A percentile compares a stretch with the other conserved stretches of the same genome.
These are phyloP conservation scores for Ilyonectria mors-panacis DNA, from an alignment of 2,329 filamentous ascomycete genomes.

Conservation along the genomic window DNA sequence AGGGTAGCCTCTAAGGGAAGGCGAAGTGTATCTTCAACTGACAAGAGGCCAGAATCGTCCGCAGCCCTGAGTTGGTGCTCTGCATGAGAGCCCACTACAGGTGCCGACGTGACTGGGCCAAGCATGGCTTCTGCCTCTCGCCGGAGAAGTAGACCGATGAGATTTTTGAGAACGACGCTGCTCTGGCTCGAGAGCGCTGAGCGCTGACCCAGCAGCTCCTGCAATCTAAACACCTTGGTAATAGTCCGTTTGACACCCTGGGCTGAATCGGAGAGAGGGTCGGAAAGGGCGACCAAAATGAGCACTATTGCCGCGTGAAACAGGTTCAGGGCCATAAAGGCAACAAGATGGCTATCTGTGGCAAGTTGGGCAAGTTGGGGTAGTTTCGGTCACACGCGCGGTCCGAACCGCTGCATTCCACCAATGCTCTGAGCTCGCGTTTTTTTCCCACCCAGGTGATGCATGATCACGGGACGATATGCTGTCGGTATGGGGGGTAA, in stretches of 20 bases:
- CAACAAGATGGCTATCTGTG: conserved; percentile 59
- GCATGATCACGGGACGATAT: not conserved
- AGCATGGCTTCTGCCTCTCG: conserved; percentile 17
- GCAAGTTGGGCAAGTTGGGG: conserved; percentile 54
- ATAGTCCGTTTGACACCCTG: conserved; percentile 60
- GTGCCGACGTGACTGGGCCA: not conserved
- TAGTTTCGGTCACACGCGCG: conserved; percentile 52
- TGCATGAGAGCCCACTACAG: not conserved
- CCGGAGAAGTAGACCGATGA: conserved; percentile 5
- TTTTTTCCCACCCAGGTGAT: not conserved
- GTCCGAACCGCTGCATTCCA: conserved; percentile 57
- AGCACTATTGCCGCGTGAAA: conserved; percentile 62
- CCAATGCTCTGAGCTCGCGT: conserved; percentile 49
- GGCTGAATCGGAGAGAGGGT: conserved; percentile 58
- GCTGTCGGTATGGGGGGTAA: not conserved
- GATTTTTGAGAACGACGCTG: conserved; percentile 16
- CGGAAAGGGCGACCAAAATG: conserved; percentile 57
- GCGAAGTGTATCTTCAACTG: not conserved
- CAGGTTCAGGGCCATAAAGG: conserved; percentile 61
- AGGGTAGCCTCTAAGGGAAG: not conserved
- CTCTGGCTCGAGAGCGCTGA: conserved; percentile 15
- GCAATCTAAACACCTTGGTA: conserved; percentile 58
- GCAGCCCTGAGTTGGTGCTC: not conserved
- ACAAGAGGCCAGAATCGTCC: not conserved
- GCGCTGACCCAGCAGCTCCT: conserved; percentile 47